Evolutionary conservation across 2,329 filamentous ascomycete genomes (phyloP), one percentile per base, ranked within the genome.

Genomic region (Colletotrichum cereale): DNA sequence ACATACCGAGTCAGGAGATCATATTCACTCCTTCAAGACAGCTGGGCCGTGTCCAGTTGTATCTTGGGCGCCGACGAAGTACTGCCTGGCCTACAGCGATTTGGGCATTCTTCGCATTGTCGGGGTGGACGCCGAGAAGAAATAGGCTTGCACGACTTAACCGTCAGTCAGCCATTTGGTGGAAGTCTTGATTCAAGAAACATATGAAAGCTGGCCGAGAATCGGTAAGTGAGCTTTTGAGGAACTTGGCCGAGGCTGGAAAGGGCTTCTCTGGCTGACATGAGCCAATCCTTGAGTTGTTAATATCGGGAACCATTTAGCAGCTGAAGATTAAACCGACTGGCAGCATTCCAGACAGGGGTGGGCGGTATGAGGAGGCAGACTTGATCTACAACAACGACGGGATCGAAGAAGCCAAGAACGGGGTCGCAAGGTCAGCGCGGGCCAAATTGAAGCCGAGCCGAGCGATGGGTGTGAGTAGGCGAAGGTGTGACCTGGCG

Each of bases 71-170:
- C 93, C 93, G 2, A 91, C 88, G 52, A 86, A 90, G 67, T 95
- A 95, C 79, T 90, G 88, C 75, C 81, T 96, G 71, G 93, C 93
- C 2, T 95, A 94, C 78, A 89, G 89, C 63, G 93, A 95, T 77
- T 81, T 89, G 44, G 91, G 91, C 0, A 87, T 87, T 62, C 80
- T 95, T 69, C 90, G 91, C 76, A 93, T 95, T 68, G 84, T 94
- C 58, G 91, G 91, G 14, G 82, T 88, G 47, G 88, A 89, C 74
- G 76, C 80, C 29, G 85, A 85, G 58, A 80, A 81, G 66, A 86
- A 85, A 75, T 84, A 34, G 66, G 14, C n/a, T 34, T 36, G 14
- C 31, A 40, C 5, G 10, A 52, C 12, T 2, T 52, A 8, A 4
- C 34, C 34, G 36, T 52, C 16, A 26, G 5, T 10, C n/a, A 18